These are phyloP conservation scores for Cryphonectria parasitica DNA, from an alignment of 2,329 filamentous ascomycete species.

Conservation along the genomic window DNA sequence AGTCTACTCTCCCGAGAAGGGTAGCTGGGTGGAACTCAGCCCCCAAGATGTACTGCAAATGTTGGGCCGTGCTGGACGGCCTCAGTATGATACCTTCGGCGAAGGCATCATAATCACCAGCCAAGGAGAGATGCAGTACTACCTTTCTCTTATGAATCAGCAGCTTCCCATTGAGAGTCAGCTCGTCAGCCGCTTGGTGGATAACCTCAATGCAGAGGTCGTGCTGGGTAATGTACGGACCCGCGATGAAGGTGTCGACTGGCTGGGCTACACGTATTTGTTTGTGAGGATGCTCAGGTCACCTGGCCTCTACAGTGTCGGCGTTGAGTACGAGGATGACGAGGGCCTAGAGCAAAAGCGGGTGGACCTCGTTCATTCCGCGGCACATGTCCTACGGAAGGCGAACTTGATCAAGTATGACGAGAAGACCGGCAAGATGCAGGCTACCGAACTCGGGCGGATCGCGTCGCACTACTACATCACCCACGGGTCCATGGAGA, in stretches of 20 bases:
- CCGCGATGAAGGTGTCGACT: slow-evolving; percentile 96
- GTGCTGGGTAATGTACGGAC: slow-evolving; percentile 91
- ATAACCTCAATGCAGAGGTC: slow-evolving; percentile 95
- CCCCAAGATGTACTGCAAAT: slow-evolving; percentile 98
- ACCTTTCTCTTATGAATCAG: slow-evolving; percentile 93
- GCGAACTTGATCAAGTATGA: slow-evolving; percentile 93
- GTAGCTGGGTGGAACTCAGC: slow-evolving; percentile 96
- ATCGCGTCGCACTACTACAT: slow-evolving; percentile 99
- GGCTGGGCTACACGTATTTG: slow-evolving; percentile 97
- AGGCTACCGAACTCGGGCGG: slow-evolving; percentile 90
- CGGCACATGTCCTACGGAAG: slow-evolving; percentile 83
- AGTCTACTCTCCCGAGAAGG: slow-evolving; percentile 97
- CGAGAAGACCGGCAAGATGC: slow-evolving; percentile 85
- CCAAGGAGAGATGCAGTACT: slow-evolving; percentile 94
- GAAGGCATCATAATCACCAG: slow-evolving; percentile 99
- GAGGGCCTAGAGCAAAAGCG: slow-evolving; percentile 91
- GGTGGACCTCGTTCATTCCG: slow-evolving; percentile 96
- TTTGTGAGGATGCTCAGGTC: slow-evolving; percentile 98
- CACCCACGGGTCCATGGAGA: slow-evolving; percentile 93
- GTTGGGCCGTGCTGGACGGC: slow-evolving; percentile 94
- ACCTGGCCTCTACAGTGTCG: slow-evolving; percentile 92
- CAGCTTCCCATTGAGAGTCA: slow-evolving; percentile 98
- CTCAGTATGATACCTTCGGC: slow-evolving; percentile 96
- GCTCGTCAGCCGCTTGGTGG: slow-evolving; percentile 87
- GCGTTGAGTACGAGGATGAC: slow-evolving; percentile 93